Base-by-base conservation (phyloP, 192 early-diverging fungal genomes). In the Globomyces pollinis-pini region DNA sequence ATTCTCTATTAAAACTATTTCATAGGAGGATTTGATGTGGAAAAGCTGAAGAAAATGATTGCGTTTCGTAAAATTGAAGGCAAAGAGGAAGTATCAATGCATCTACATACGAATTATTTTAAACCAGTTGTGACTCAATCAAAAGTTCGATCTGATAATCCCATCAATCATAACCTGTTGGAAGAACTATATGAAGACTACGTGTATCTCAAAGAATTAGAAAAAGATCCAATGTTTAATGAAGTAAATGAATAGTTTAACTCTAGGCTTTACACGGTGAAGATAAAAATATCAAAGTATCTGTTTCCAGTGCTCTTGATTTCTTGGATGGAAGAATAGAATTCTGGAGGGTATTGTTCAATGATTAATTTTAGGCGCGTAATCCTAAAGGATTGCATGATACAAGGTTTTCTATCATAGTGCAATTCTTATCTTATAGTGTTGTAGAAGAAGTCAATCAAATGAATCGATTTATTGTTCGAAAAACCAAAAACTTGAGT, bases 121-220 rank as follows among this genome's bases (percentile, higher is more conserved):
- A 1, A 32, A 63, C 54, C 32, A 1, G 55, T 9, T 15, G 9
- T 3, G 12, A 35, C 1, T 34, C 21, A 56, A 12, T 39, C 23
- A 1, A 26, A 33, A 34, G 29, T 32, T 28, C 18, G 21, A 35
- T 13, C 21, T 21, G 53, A 35, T 11, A 9, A 21, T 11, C 32
- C 45, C 5, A 49, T 49, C 6, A 18, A 4, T 12, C 20, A 49
- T 26, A 76, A 76, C 57, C 50, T 76, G 32, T 57, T 76, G 33
- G 70, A 76, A 54, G 74, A 72, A 41, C 50, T 76, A 20, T 72
- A 65, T 41, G 70, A 76, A 5, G 74, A 76, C 54, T 67, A 72
- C n/a, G 21, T 44, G 12, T 72, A 72, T 57, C 53, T 72, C 38
- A 33, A 54, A 23, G 50, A 60, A 18, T 47, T 76, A 18, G 57